Base-by-base conservation (phyloP, 148 eudicot species). In the Vaccinium macrocarpon region DNA sequence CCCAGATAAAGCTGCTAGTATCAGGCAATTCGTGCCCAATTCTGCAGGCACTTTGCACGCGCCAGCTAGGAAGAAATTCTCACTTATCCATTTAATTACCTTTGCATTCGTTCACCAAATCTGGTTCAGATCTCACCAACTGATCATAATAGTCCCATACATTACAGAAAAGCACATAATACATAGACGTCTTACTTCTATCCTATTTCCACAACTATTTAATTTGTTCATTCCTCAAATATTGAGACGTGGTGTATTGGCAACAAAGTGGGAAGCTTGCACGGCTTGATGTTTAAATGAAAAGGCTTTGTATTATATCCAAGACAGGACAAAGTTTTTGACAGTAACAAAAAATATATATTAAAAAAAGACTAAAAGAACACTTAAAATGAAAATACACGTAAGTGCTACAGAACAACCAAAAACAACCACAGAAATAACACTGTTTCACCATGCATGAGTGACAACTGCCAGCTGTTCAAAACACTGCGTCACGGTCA, bases 221-320 rank as follows among this genome's bases (percentile, higher is more conserved):
- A 77, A 77, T 51, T 23, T 0, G 19, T 52, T 51, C 15, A 55
- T 16, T 27, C 21, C 81, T 53, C 62, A 27, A 53, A 53, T 14
- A 18, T 10, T 48, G 56, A n/a, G 56, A 50, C 8, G 13, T 53
- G 48, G n/a, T 3, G 68, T 32, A 16, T 11, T 27, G 53, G 42
- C 61, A 52, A 29, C 19, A 78, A 78, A 78, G 46, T 53, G 46
- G n/a, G 81, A 78, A 53, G 81, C 62, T 53, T 53, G 35, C 50
- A 27, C 21, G 27, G 7, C n/a, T 76, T 48, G 5, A n/a, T 12
- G 27, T 56, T 56, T 56, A 29, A 79, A 79, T 11, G 59, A 27
- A 2, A 49, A 21, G 29, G 53, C 79, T 23, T 75, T 23, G 12
- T 76, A n/a, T 32, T 78, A 55, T 0, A 18, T 38, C 35, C 61